Percentiles rank a stretch among this genome's conserved stretches.
These are phyloP conservation scores for Pichia sp. DNA, from an alignment of 1,139 yeast species.

Conservation along the genomic window DNA sequence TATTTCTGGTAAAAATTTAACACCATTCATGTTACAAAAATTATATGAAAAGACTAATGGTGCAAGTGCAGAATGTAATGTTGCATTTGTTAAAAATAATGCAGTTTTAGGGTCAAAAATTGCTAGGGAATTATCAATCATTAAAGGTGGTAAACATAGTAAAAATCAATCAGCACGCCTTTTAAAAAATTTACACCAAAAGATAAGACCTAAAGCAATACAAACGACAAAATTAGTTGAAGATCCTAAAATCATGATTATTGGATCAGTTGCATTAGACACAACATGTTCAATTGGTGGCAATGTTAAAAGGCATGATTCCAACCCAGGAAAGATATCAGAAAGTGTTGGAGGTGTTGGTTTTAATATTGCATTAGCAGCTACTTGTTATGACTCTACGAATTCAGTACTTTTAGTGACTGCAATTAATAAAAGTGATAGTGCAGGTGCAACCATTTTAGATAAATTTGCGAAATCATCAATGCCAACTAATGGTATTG, in stretches of 20 bases:
- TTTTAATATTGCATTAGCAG: conserved; percentile 63
- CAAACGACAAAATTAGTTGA: background rate
- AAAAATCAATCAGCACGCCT: conserved; percentile 5
- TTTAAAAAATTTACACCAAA: background rate
- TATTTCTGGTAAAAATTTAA: conserved; percentile 64
- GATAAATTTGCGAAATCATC: conserved; percentile 20
- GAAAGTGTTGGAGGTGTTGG: conserved; percentile 78
- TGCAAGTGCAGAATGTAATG: conserved; percentile 61
- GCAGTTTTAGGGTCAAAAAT: conserved; percentile 64
- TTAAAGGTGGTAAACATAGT: conserved; percentile 30
- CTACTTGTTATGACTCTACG: conserved; percentile 14
- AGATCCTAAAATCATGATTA: conserved; percentile 34
- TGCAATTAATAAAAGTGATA: conserved; percentile 56
- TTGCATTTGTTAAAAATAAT: conserved; percentile 72
- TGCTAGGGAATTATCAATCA: conserved; percentile 45
- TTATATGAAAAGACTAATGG: conserved; percentile 68
- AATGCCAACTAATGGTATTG: conserved; percentile 20
- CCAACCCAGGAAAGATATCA: conserved; percentile 60
- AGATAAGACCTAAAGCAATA: background rate
- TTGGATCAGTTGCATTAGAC: conserved; percentile 79
- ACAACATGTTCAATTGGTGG: conserved; percentile 43
- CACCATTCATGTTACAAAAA: conserved; percentile 67
- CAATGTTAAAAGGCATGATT: conserved; percentile 44
- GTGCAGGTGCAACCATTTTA: conserved; percentile 43
- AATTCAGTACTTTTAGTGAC: conserved; percentile 40